Base-by-base conservation (phyloP, 352 stramenopile species). In the Aphanomyces invadans region DNA sequence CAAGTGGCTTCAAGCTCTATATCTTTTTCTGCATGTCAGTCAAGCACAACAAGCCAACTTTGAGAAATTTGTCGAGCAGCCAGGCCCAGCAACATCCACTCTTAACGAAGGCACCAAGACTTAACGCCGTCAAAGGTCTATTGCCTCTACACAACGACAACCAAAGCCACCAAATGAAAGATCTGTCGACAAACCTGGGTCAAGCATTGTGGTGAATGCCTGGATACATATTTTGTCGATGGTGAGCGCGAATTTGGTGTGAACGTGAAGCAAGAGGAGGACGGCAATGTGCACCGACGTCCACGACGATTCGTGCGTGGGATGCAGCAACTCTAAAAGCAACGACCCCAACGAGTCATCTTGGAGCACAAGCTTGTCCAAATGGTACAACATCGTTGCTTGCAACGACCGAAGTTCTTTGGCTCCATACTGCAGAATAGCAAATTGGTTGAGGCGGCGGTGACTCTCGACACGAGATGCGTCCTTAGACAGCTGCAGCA, bases 381-480 rank as follows among this genome's bases (percentile, higher is more conserved):
- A 51, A 31, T 87, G 76, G 60, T 86, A 85, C 15, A 87, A 55
- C 42, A 87, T 77, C 4, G 76, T 87, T 17, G 77, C 60, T 59
- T 67, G 60, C 15, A 57, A 59, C 31, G 60, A 39, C 4, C 60
- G 60, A 2, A 67, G 28, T 51, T 67, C 60, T 11, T 29, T 15
- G 10, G 42, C 15, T 23, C 60, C 60, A 44, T 46, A 57, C 21
- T 42, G 12, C 23, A 25, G 3, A 31, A 59, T 67, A n/a, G 42
- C 23, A 38, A 57, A 57, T n/a, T n/a, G n/a, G n/a, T n/a, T n/a
- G 19, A 33, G 49, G 11, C 49, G 49, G 15, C 19, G 12, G 12
- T 21, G 17, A 10, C 5, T 26, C 9, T 57, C 49, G 9, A 57
- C 15, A 7, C 49, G 49, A 38, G 7, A 15, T 9, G 60, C 60